Percentiles rank a stretch among this genome's conserved stretches.
These are phyloP conservation scores for Pelagomonas calceolata DNA, from an alignment of 108 stramenopile species.

Conservation along the genomic window DNA sequence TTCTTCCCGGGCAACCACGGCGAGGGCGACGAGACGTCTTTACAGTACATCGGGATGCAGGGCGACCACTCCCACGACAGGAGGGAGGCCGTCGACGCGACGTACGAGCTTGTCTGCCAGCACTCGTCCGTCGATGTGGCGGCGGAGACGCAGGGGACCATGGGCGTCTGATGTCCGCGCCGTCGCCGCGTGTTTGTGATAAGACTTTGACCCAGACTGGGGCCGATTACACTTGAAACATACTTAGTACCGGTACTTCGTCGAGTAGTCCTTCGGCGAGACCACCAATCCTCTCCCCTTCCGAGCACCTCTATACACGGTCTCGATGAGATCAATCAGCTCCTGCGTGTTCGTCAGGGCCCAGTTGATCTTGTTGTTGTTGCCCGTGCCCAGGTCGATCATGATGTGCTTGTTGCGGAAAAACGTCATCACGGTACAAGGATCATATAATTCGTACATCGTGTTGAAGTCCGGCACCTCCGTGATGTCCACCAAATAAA, in stretches of 20 bases:
- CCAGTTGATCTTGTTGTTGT: constrained; percentile 99
- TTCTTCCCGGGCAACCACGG: constrained; percentile 11
- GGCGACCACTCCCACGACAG: constrained; percentile 18
- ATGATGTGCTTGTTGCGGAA: constrained; percentile 94
- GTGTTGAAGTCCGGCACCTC: constrained; percentile 90
- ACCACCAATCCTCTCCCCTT: constrained; percentile 95
- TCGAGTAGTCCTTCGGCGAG: constrained; percentile 95
- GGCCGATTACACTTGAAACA: too few species aligned
- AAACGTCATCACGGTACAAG: constrained; percentile 96
- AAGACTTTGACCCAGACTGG: too few species aligned
- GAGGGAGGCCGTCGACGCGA: constrained; percentile 4
- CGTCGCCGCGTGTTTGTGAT: too few species aligned
- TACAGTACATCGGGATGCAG: constrained; percentile 16
- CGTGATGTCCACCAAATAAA: constrained; percentile 92
- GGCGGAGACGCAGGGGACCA: neutral
- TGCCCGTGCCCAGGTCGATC: constrained; percentile 96
- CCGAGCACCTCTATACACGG: constrained; percentile 87
- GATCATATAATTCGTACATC: constrained; percentile 98
- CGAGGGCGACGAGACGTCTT: neutral
- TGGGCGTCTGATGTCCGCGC: too few species aligned
- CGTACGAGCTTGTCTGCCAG: neutral
- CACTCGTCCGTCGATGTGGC: neutral
- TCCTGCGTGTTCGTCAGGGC: constrained; percentile 92
- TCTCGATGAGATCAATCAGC: constrained; percentile 95
- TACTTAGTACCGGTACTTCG: constrained; percentile 34